Conservation (phyloP, 345 rosid species). For the Cardamine chenopodiifolia region DNA sequence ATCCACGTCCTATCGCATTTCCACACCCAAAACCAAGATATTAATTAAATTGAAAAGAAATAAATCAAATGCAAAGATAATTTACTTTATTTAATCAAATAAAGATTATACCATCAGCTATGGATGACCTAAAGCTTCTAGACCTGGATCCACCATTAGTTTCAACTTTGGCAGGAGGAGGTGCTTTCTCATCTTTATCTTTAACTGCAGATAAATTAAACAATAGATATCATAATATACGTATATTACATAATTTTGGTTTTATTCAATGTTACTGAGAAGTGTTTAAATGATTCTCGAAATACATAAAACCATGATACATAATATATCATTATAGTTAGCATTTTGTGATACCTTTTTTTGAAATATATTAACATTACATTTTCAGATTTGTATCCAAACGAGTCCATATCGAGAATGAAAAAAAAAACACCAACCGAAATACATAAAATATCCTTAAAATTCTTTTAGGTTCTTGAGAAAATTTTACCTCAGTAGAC, state of each 20-base stretch:
- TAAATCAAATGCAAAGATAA: background rate
- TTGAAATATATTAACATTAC: background rate
- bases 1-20: slow-evolving; percentile 22
- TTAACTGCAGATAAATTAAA: background rate
- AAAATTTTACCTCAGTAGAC: background rate
- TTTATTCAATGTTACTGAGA: too few species aligned
- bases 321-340: too few species aligned
- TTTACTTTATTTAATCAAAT: background rate
- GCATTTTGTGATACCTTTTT: too few species aligned
- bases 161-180: slow-evolving; percentile 12
- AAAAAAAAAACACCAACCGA: background rate
- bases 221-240: background rate
- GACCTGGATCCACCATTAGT: background rate
- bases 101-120: slow-evolving; percentile 14
- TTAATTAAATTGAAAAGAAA: background rate
- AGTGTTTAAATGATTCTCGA: too few species aligned
- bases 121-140: background rate
- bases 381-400: background rate
- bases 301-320: too few species aligned
- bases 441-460: background rate
- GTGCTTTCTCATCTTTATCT: slow-evolving; percentile 9
- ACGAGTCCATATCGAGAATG: background rate
- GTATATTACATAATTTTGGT: background rate
- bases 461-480: background rate
- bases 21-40: background rate